Base-by-base conservation (phyloP, 257 asterid genomes). In the Solanum paucissectum region DNA sequence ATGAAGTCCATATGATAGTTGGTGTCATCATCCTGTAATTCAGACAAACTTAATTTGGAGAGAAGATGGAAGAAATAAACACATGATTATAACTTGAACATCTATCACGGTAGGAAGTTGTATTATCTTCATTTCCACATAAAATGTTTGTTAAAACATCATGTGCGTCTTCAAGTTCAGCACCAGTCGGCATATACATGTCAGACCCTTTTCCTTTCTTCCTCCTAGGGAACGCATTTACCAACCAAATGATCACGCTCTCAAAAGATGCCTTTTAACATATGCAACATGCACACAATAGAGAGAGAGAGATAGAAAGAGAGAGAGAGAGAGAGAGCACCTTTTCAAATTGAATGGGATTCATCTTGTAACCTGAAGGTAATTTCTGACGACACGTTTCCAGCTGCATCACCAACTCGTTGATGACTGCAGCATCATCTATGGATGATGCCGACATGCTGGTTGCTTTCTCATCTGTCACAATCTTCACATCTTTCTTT, bases 321-420 rank as follows among this genome's bases (percentile, higher is more conserved):
- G n/a, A 3, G 25, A 77, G 37, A 12, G 62, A 42, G 40, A 79
- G 85, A 14, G 64, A 4, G 64, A 1, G 64, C 20, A 96, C 99
- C 98, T 96, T 96, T 91, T 96, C 99, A 92, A 96, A 96, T 86
- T 96, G 98, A 88, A 96, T 94, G 74, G 99, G 99, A 76, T 91
- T 96, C 99, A 96, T 93, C 95, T 87, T 91, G 93, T 92, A 96
- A 69, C 92, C 90, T 32, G 95, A 91, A 77, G 93, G 91, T 68
- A 96, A 86, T 84, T 89, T 88, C 89, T 91, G 85, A 87, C 92
- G 91, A 81, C 92, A 93, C 29, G 91, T 91, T 91, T 96, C 98
- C 90, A 96, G 93, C 93, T 94, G 95, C 91, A 40, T 55, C 68
- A 94, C 90, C 82, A 96, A 90, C 18, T 94, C 96, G 87, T 90